Base-by-base conservation (phyloP, 2,329 filamentous ascomycete species). In the Tothia fuscella region DNA sequence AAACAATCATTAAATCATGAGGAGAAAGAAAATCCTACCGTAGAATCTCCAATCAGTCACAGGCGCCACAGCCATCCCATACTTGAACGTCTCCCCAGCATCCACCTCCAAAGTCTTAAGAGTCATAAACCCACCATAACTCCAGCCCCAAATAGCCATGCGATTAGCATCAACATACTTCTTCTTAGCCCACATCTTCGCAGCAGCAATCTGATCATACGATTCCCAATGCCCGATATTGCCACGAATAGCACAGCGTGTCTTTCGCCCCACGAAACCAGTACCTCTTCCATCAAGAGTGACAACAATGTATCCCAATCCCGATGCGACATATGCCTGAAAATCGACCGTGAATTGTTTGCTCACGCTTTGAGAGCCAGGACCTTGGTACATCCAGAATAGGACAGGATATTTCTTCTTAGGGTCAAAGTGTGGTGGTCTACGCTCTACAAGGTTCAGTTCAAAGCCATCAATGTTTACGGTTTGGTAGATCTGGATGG, bases 21-120 rank as follows among this genome's bases (percentile, higher is more conserved):
- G 6, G 13, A 12, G 22, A 5, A 17, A 34, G 21, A 25, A 1
- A 6, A 32, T 44, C 51, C 47, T 60, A 72, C 69, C 75, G 63
- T 98, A 98, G 63, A 82, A 94, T 44, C 82, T 74, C 91, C 91
- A 98, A 61, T 98, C 88, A 0, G 89, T 96, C n/a, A 98, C 91
- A 14, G 91, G 91, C 2, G 91, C 91, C 39, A 98, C 93, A 5
- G 93, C 87, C 83, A 98, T 94, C 51, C 91, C 93, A 59, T 98
- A 98, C 49, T 80, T 80, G 66, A 95, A 98, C 0, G 88, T 96
- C 55, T 76, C 60, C 4, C 93, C 91, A 6, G 77, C 89, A 57
- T 98, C 91, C 47, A 77, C 74, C 67, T 98, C 91, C 10, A 98
- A 77, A 1, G 86, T 91, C 67, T 98, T 98, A 53, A 98, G 72